A percentile compares a stretch with the other conserved stretches of the same genome.
phyloP scores from a whole-genome alignment of 441 rosid genomes.

The Erodium moschatum region DNA sequence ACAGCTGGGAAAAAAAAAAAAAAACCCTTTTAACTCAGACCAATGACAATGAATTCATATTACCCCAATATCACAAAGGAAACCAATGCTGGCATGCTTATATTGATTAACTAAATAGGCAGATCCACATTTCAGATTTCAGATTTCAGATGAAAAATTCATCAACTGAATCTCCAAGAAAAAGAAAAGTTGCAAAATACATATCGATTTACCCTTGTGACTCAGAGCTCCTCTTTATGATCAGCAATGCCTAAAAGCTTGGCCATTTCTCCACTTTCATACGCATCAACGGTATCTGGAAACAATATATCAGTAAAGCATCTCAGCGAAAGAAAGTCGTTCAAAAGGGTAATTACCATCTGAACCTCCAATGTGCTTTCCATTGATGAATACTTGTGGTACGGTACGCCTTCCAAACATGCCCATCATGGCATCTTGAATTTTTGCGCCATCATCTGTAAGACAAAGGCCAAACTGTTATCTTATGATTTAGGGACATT shows the following conservation, averaged over 20 bases:
- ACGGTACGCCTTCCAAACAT: constrained; percentile 66
- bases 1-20: no score
- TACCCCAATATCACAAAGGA: no score
- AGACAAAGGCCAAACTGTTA: constrained; percentile 5
- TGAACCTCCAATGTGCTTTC: constrained; percentile 85
- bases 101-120: no score
- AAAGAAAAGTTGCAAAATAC: no score
- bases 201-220: background rate
- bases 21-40: no score
- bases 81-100: no score
- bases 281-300: constrained; percentile 66
- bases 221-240: constrained; percentile 37
- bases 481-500: background rate
- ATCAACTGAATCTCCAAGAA: no score
- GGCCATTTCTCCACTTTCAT: constrained; percentile 55
- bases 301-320: constrained; percentile 13
- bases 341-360: constrained; percentile 38
- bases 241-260: constrained; percentile 47
- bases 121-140: no score
- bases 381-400: constrained; percentile 79
- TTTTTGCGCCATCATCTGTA: constrained; percentile 56
- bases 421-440: constrained; percentile 61
- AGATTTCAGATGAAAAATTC: no score
- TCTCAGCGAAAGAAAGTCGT: background rate
- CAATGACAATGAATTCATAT: no score